phyloP scores from a whole-genome alignment of 371 early-diverging fungal species.

The Rhizomucor pusillus region DNA sequence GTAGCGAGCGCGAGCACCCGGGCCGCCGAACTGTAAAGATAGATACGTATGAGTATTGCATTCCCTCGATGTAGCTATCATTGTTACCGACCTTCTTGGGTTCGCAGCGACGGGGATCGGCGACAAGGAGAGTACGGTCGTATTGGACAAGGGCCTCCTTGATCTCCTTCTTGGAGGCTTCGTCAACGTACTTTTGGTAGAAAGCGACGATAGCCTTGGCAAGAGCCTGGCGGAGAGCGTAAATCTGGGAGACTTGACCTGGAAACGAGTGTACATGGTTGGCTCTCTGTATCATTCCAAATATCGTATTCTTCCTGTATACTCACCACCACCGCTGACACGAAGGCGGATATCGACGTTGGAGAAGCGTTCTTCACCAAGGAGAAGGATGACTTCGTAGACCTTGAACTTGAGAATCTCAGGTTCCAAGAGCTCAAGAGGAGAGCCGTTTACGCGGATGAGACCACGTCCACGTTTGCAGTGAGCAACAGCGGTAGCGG shows the following conservation, averaged over 20 bases:
- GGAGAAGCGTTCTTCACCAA: constrained; percentile 96
- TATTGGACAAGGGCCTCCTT: constrained; percentile 94
- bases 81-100: constrained; percentile 88
- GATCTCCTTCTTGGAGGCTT: constrained; percentile 99
- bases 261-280: not conserved
- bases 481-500: constrained; percentile 98
- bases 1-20: constrained; percentile 99
- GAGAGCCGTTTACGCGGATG: constrained; percentile 98
- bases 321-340: constrained; percentile 95
- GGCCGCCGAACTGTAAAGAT: constrained; percentile 89
- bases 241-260: constrained; percentile 92
- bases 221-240: constrained; percentile 99
- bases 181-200: constrained; percentile 99
- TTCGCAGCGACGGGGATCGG: constrained; percentile 99
- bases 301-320: not conserved
- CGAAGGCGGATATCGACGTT: constrained; percentile 97
- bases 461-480: constrained; percentile 98
- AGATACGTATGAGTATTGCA: not conserved
- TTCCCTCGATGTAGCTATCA: not conserved
- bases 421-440: constrained; percentile 95
- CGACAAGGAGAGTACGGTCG: constrained; percentile 99
- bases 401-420: constrained; percentile 97
- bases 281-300: too few species aligned
- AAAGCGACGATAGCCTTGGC: constrained; percentile 99
- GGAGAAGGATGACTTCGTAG: constrained; percentile 96